These are phyloP conservation scores for Pichia sp. DNA, from an alignment of 1,139 yeast genomes.

Conservation along the genomic window DNA sequence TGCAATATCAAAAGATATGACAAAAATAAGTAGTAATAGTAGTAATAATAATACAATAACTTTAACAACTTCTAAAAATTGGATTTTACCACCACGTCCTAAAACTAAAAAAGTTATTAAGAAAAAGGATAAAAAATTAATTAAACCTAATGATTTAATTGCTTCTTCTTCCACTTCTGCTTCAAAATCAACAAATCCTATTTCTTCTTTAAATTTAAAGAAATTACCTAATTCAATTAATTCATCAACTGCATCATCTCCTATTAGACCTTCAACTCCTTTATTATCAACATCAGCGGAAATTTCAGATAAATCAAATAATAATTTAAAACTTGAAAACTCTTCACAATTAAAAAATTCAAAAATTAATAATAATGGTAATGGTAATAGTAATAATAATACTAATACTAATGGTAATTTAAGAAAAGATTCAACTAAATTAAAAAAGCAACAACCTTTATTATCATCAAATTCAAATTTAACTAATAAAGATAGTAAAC, in stretches of 20 bases:
- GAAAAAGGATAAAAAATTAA: constrained; percentile 25
- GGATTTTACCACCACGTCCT: constrained; percentile 65
- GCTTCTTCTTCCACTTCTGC: not conserved
- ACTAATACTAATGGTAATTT: not conserved
- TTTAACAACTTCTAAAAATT: constrained; percentile 42
- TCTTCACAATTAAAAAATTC: not conserved
- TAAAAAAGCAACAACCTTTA: too few species aligned
- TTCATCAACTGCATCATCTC: not conserved
- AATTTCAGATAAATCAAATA: not conserved
- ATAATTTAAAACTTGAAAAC: not conserved
- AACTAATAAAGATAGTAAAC: not conserved
- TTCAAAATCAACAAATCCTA: not conserved
- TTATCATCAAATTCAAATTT: not conserved
- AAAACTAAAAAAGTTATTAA: constrained; percentile 43
- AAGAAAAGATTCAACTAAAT: not conserved
- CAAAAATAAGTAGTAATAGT: constrained; percentile 1
- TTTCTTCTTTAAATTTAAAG: not conserved
- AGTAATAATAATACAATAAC: constrained; percentile 17
- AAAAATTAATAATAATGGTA: not conserved
- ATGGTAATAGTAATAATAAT: too few species aligned
- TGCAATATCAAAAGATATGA: constrained; percentile 15
- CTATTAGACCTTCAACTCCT: not conserved
- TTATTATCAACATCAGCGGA: not conserved
- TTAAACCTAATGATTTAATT: not conserved
- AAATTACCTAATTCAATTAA: not conserved